These are phyloP conservation scores for Trametopsis cervina DNA, from an alignment of 768 basidiomycete genomes.

Conservation along the genomic window DNA sequence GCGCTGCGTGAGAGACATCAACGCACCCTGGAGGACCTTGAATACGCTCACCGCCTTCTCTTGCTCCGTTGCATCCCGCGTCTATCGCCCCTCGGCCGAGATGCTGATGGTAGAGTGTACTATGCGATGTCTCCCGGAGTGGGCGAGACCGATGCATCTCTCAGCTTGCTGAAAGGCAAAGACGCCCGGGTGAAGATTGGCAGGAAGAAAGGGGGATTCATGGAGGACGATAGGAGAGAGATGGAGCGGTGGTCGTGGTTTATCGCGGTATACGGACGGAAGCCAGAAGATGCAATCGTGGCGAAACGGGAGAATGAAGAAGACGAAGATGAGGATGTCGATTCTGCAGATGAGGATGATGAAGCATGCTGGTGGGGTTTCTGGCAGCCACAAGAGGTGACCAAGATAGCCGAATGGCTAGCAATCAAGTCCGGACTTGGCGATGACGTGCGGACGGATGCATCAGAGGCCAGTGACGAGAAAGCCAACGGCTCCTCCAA, in stretches of 20 bases:
- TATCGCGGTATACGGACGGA: slow-evolving; percentile 66
- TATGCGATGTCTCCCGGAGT: slow-evolving; percentile 58
- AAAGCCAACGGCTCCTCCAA: background rate
- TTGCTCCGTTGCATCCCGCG: slow-evolving; percentile 42
- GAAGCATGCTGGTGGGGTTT: slow-evolving; percentile 73
- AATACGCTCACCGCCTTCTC: slow-evolving; percentile 48
- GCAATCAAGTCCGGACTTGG: slow-evolving; percentile 40
- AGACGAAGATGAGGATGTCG: slow-evolving; percentile 20
- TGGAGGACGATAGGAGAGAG: slow-evolving; percentile 42
- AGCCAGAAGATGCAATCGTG: slow-evolving; percentile 27
- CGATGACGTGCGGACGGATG: slow-evolving; percentile 16
- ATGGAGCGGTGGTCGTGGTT: slow-evolving; percentile 71
- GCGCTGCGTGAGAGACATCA: slow-evolving; percentile 42
- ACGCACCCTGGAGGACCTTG: slow-evolving; percentile 39
- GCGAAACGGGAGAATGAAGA: slow-evolving; percentile 21
- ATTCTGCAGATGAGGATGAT: slow-evolving; percentile 31
- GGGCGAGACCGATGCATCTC: slow-evolving; percentile 46
- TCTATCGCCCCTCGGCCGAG: slow-evolving; percentile 58
- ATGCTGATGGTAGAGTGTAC: slow-evolving; percentile 59
- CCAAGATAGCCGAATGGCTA: slow-evolving; percentile 61
- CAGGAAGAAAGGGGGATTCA: slow-evolving; percentile 31
- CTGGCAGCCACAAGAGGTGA: slow-evolving; percentile 56
- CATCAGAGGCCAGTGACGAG: background rate
- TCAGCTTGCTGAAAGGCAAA: slow-evolving; percentile 24
- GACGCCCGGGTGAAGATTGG: slow-evolving; percentile 31